Base-by-base conservation (phyloP, 805 yeast genomes). In the Kodamaea fukazawae region DNA sequence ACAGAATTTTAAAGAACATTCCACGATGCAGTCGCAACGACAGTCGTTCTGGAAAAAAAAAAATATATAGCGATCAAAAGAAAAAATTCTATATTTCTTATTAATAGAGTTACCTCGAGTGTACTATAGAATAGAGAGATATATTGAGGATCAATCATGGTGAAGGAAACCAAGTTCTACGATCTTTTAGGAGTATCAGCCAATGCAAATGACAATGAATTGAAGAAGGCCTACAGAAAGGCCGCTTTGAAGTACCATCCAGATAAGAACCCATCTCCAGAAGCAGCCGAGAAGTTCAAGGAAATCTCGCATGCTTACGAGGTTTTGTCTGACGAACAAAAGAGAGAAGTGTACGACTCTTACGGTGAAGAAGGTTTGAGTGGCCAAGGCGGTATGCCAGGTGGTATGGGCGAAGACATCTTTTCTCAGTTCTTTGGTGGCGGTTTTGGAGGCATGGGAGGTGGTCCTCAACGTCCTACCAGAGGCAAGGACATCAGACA, bases 281-380 rank as follows among this genome's bases (percentile, higher is more conserved):
- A 90, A 63, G 96, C 96, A 11, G 93, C 95, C 38, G 98, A 91
- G 60, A 89, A 86, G 68, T 91, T 91, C 67, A 91, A 91, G 66
- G 96, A 88, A 61, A 76, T 88, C 55, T 81, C 91, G 3, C 78
- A 79, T 45, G 96, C 97, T 5, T 75, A 91, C 61, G 98, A 91
- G 65, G 72, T 88, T n/a, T 73, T 91, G 48, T 76, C 87, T 9
- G 97, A 90, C 58, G 71, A 83, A 12, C 85, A 90, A 59, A 93
- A 90, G 73, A 86, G 98, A 71, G 86, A 83, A 27, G 53, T 83
- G 3, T 91, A 91, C 60, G 98, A 93, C 67, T 80, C 78, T 49
- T 88, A 78, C 58, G 99, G 99, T 64, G 84, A 83, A 61, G 97
- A 89, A 56, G 99, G 99, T 41, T 73, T 93, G 53, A 72, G 71